These are phyloP conservation scores for Tricholoma matsutake DNA, from an alignment of 768 basidiomycete species.

Conservation along the genomic window DNA sequence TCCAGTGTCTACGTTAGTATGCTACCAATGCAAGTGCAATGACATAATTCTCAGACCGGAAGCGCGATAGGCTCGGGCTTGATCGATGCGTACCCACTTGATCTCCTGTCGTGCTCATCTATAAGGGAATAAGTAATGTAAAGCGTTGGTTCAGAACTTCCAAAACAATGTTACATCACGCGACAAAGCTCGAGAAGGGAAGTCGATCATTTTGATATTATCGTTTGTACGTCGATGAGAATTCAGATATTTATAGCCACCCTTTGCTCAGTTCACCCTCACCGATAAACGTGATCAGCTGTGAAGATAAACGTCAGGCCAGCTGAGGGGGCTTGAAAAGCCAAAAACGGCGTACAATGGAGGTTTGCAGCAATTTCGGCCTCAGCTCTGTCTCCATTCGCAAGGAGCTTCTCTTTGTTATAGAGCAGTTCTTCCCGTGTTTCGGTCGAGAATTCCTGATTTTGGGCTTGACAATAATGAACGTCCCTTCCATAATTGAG, in stretches of 20 bases:
- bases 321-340: background rate
- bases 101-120: background rate
- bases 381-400: slow-evolving; percentile 95
- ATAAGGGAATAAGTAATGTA: background rate
- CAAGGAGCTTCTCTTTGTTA: slow-evolving; percentile 98
- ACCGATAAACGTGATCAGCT: slow-evolving; percentile 91
- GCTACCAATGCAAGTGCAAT: background rate
- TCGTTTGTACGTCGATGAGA: slow-evolving; percentile 2
- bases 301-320: slow-evolving; percentile 22
- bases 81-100: background rate
- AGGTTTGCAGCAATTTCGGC: slow-evolving; percentile 97
- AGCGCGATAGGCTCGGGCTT: background rate
- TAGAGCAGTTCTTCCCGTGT: slow-evolving; percentile 97
- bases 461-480: slow-evolving; percentile 67
- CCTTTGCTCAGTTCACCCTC: slow-evolving; percentile 21
- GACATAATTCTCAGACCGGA: background rate
- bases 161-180: slow-evolving; percentile 14
- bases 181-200: background rate
- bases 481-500: slow-evolving; percentile 2
- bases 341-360: slow-evolving; percentile 46
- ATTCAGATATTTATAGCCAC: slow-evolving; percentile 13
- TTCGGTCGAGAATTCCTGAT: slow-evolving; percentile 96
- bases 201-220: background rate
- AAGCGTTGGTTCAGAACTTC: background rate
- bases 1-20: too few relatives aligned